Evolutionary conservation across 1,284 basidiomycete genomes (phyloP).

Genomic region (Coniferiporia sulphurascens): DNA sequence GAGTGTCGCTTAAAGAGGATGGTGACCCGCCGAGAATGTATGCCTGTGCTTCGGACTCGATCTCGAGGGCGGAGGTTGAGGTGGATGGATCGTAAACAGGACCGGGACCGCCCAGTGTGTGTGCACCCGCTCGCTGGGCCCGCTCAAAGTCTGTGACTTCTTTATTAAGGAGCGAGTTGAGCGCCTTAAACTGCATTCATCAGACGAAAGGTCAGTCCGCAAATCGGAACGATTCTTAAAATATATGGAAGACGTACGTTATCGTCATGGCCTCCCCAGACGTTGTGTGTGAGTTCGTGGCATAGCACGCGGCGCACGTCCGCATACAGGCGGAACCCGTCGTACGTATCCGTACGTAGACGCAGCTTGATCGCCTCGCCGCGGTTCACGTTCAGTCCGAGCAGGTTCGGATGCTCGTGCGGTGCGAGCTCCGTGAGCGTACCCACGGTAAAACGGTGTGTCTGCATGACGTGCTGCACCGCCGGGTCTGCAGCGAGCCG

Average conservation of each 20-base stretch:
- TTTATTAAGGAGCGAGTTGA: slow-evolving; percentile 70
- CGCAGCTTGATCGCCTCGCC: slow-evolving; percentile 64
- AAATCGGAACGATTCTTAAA: not conserved
- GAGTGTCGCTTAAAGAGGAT: slow-evolving; percentile 33
- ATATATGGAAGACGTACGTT: slow-evolving; percentile 43
- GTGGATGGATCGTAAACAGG: slow-evolving; percentile 48
- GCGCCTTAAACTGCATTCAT: slow-evolving; percentile 56
- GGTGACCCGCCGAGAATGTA: slow-evolving; percentile 43
- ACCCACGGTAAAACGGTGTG: slow-evolving; percentile 59
- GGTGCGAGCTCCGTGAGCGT: slow-evolving; percentile 71
- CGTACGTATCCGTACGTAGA: slow-evolving; percentile 62
- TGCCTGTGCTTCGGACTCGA: slow-evolving; percentile 48
- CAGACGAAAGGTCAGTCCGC: not conserved
- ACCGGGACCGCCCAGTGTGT: slow-evolving; percentile 38
- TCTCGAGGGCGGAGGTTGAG: slow-evolving; percentile 25
- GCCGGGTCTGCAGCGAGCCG: slow-evolving; percentile 65
- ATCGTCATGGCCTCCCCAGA: slow-evolving; percentile 66
- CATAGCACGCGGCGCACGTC: slow-evolving; percentile 66
- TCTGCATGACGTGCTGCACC: slow-evolving; percentile 59
- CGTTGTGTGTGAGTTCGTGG: slow-evolving; percentile 74
- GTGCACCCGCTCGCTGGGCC: slow-evolving; percentile 45
- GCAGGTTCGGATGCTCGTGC: slow-evolving; percentile 63
- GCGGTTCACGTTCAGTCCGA: slow-evolving; percentile 64
- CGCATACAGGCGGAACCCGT: slow-evolving; percentile 63
- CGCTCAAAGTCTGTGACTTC: slow-evolving; percentile 68